These are phyloP conservation scores for Irpex sp. DNA, from an alignment of 1,284 basidiomycete genomes.

Conservation along the genomic window DNA sequence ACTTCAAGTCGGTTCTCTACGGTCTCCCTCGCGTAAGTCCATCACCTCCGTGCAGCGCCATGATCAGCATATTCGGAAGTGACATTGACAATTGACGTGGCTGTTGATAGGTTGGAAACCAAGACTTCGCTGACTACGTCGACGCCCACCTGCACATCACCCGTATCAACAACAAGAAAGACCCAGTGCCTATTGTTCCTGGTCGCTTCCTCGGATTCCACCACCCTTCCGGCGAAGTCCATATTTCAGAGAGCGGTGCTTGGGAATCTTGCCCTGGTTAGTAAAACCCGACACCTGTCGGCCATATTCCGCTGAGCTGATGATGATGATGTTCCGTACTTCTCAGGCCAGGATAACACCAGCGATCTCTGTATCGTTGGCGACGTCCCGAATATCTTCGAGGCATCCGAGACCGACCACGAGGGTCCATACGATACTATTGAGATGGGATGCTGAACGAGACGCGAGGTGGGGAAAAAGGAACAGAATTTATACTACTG, in stretches of 20 bases:
- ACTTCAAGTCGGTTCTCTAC: constrained; percentile 39
- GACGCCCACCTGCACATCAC: constrained; percentile 34
- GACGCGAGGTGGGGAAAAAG: no score
- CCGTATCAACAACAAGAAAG: constrained; percentile 30
- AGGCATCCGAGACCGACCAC: constrained; percentile 42
- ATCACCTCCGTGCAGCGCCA: neutral
- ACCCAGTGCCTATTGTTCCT: constrained; percentile 26
- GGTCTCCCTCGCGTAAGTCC: constrained; percentile 49
- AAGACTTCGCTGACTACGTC: constrained; percentile 56
- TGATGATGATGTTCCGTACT: neutral
- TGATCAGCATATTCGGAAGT: neutral
- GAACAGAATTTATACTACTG: no score
- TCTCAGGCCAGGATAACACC: constrained; percentile 51
- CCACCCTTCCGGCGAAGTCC: constrained; percentile 17
- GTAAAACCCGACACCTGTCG: neutral
- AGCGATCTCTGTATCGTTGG: constrained; percentile 50
- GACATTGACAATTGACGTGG: neutral
- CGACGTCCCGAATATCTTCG: constrained; percentile 47
- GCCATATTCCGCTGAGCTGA: neutral
- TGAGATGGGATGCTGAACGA: constrained; percentile 40
- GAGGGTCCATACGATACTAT: constrained; percentile 57
- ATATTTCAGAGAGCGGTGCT: constrained; percentile 13
- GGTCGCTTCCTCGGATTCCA: constrained; percentile 32
- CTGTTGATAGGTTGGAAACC: constrained; percentile 37
- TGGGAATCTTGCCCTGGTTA: constrained; percentile 34